These are phyloP conservation scores for Berberis vulgaris DNA, from an alignment of 164 flowering plant genomes.

Conservation along the genomic window DNA sequence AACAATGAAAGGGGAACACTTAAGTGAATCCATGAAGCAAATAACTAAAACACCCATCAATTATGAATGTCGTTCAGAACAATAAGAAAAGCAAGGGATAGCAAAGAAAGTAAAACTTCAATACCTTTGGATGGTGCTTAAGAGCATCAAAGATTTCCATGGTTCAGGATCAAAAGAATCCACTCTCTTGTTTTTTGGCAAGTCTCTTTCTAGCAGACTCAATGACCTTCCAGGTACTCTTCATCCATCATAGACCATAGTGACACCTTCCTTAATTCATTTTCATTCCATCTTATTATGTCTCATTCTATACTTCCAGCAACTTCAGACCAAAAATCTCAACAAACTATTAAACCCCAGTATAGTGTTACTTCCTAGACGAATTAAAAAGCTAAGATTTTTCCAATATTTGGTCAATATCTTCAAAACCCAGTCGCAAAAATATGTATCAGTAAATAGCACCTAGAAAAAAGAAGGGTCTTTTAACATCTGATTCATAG, in stretches of 20 bases:
- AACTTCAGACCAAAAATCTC: background rate
- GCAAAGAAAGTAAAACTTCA: background rate
- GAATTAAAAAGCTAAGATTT: no score
- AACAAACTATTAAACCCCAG: background rate
- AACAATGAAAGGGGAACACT: no score
- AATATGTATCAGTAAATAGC: no score
- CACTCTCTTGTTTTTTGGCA: conserved; percentile 62
- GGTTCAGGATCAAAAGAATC: conserved; percentile 93
- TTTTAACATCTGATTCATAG: no score
- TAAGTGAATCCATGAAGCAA: background rate
- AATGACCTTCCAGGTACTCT: conserved; percentile 27
- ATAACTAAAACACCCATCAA: background rate
- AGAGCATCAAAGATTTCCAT: conserved; percentile 57
- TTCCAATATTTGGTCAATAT: no score
- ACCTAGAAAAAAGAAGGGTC: no score
- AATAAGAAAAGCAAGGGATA: background rate
- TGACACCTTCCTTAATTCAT: conserved; percentile 14
- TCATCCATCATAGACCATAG: conserved; percentile 36
- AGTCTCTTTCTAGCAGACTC: conserved; percentile 63
- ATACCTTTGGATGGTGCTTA: conserved; percentile 52
- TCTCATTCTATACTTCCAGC: conserved; percentile 6
- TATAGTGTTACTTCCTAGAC: no score
- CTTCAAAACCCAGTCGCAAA: no score
- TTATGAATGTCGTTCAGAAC: background rate
- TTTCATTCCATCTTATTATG: conserved; percentile 19